These are phyloP conservation scores for Ascoidea rubescens DNA, from an alignment of 805 yeast genomes.

Conservation along the genomic window DNA sequence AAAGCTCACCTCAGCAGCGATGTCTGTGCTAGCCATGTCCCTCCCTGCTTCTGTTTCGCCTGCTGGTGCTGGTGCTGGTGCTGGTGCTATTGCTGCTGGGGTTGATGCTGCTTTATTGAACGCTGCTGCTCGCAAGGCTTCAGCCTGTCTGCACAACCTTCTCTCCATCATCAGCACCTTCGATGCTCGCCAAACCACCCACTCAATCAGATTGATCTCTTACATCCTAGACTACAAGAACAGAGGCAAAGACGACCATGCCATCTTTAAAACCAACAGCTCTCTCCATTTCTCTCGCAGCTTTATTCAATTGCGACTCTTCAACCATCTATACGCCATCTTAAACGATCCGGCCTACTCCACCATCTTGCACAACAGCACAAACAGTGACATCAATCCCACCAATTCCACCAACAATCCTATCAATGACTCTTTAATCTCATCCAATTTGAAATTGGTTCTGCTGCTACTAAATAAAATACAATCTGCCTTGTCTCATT, in stretches of 20 bases:
- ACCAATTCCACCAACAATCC: conserved; percentile 4
- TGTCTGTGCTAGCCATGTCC: too few relatives aligned
- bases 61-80: background rate
- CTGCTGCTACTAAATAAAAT: too few relatives aligned
- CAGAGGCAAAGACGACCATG: background rate
- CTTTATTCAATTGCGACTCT: too few relatives aligned
- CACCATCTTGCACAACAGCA: conserved; percentile 3
- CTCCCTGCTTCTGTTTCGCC: background rate
- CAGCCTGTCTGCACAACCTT: background rate
- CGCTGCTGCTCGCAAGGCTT: background rate
- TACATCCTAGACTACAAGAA: conserved; percentile 1
- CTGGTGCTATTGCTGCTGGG: background rate
- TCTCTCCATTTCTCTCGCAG: too few relatives aligned
- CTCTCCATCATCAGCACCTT: conserved; percentile 5
- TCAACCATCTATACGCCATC: background rate
- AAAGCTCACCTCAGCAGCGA: too few relatives aligned
- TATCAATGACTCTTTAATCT: background rate
- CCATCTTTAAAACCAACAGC: too few relatives aligned
- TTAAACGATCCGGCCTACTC: background rate
- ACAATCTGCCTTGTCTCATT: too few relatives aligned
- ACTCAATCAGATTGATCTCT: background rate
- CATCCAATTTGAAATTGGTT: too few relatives aligned
- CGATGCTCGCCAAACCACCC: conserved; percentile 6
- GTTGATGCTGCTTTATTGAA: background rate
- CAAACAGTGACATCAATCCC: background rate